Conservation (phyloP, 768 basidiomycete genomes). For the Lactifluus piperatus region DNA sequence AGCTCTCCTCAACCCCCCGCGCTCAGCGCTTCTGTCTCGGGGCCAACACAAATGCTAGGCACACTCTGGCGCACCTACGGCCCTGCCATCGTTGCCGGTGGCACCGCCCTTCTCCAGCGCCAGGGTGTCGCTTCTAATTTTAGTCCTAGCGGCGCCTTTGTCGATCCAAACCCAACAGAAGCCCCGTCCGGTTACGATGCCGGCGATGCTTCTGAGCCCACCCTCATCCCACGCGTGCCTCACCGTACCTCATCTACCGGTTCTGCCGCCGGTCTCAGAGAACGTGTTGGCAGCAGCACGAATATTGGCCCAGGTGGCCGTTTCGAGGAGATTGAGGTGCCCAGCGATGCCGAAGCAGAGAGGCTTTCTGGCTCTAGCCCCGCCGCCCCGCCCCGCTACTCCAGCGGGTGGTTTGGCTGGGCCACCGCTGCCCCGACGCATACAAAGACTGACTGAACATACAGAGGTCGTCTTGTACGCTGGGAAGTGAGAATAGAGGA, state of each 20-base stretch:
- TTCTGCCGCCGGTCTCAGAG: conserved; percentile 13
- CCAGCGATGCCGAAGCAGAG: conserved; percentile 61
- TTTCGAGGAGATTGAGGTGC: conserved; percentile 68
- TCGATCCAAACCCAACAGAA: no score
- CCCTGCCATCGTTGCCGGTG: conserved; percentile 58
- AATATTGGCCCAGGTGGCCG: conserved; percentile 26
- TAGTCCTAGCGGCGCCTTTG: not conserved
- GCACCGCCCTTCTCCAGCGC: conserved; percentile 53
- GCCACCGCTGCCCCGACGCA: conserved; percentile 1
- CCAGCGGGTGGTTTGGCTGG: conserved; percentile 20
- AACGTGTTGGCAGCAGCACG: conserved; percentile 1
- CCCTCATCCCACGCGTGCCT: conserved; percentile 34
- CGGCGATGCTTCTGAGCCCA: conserved; percentile 1
- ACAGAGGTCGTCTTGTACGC: not conserved
- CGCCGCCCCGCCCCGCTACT: not conserved
- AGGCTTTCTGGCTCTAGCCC: not conserved
- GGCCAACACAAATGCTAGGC: conserved; percentile 55
- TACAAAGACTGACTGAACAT: conserved; percentile 2
- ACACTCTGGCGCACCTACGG: conserved; percentile 76
- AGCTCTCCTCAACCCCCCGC: conserved; percentile 35
- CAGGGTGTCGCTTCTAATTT: conserved; percentile 34
- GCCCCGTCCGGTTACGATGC: conserved; percentile 11
- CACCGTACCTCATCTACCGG: conserved; percentile 35
- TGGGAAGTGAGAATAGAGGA: not conserved
- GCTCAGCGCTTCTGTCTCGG: conserved; percentile 45